Conservation (phyloP, 495 filamentous ascomycete genomes). For the Stereocaulon alpinum region DNA sequence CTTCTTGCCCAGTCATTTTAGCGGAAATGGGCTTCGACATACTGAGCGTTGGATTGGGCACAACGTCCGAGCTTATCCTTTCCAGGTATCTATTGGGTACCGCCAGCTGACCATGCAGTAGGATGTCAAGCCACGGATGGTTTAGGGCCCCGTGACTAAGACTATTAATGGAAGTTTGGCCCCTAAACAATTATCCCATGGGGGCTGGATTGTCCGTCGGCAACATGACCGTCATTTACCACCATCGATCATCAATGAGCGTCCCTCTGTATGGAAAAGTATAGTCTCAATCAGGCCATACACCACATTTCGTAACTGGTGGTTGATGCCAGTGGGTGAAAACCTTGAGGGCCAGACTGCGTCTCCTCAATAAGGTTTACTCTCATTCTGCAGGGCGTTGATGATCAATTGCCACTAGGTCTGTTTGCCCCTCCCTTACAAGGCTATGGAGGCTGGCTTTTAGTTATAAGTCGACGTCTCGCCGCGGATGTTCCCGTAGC, state of each 20-base stretch:
- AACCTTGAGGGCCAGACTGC: not conserved
- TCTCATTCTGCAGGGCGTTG: not conserved
- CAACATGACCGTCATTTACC: not conserved
- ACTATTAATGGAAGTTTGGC: not conserved
- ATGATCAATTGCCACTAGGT: not conserved
- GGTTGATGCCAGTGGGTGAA: not conserved
- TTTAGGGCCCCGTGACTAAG: too few relatives aligned
- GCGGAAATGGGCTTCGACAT: too few relatives aligned
- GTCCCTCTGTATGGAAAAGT: not conserved
- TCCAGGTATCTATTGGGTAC: too few relatives aligned
- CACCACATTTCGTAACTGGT: not conserved
- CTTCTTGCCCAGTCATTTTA: too few relatives aligned
- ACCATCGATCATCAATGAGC: not conserved
- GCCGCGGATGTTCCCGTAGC: not conserved
- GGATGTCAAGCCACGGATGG: too few relatives aligned
- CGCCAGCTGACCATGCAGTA: too few relatives aligned
- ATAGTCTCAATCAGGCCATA: not conserved
- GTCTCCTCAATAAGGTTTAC: not conserved
- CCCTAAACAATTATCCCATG: too few relatives aligned
- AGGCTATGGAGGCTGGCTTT: not conserved
- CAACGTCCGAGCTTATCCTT: too few relatives aligned
- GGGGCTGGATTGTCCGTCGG: too few relatives aligned
- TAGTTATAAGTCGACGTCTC: not conserved
- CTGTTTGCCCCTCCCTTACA: not conserved
- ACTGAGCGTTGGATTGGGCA: too few relatives aligned